Base-by-base conservation (phyloP, 352 stramenopile genomes). In the Phytopythium boreale region DNA sequence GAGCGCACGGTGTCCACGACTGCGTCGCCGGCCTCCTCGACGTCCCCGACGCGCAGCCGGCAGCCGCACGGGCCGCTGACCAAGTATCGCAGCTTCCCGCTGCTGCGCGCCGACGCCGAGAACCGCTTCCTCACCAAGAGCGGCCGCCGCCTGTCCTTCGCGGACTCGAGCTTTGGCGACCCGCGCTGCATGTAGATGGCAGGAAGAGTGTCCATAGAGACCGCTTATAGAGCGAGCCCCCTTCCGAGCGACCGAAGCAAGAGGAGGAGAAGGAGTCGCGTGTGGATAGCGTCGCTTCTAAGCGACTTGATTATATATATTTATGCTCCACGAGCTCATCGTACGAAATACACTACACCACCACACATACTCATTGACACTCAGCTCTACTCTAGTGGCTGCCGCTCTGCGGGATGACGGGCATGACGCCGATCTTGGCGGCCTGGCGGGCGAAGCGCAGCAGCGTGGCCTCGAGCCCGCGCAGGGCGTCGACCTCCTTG, bases 101-200 rank as follows among this genome's bases (percentile, higher is more conserved):
- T 79, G 17, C 46, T 74, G 26, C 72, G 59, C 22, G 64, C 59
- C 26, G 58, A 65, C n/a, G 39, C 53, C 36, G 66, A 70, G 20
- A 55, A 55, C 47, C 47, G 24, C 47, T 55, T 55, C 47, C 61
- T 59, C 10, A 73, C 69, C n/a, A 52, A 31, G 2, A 29, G 50
- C 67, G 61, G 75, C 59, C 69, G 72, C 22, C 72, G 75, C 17
- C 63, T 79, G 43, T 83, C 75, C 5, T 70, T 82, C 37, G 64
- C 64, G 6, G 62, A 66, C 7, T 20, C n/a, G n/a, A n/a, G 73
- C 47, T 64, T 62, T 29, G 71, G 77, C 60, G 69, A 75, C 11
- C 56, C 24, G 57, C 56, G 56, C 56, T 15, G 22, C 39, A 51
- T 61, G 56, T 61, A 51, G 41, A 22, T n/a, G n/a, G n/a, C n/a